Evolutionary conservation across 2,329 filamentous ascomycete genomes (phyloP), one percentile per base, ranked within the genome.

Genomic region (Penicillium fuscoglaucum): DNA sequence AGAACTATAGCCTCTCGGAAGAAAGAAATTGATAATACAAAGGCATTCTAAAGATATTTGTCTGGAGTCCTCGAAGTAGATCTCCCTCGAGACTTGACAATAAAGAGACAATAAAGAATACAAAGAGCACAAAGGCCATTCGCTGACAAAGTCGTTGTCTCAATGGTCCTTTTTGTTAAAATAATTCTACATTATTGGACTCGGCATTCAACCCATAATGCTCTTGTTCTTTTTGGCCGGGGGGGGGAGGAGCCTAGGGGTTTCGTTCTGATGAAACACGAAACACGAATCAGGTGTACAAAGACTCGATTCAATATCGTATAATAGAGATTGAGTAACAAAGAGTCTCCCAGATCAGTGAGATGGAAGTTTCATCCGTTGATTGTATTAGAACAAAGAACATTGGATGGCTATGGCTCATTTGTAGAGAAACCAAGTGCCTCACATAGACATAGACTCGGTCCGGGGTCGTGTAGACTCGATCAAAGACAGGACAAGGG

Each of bases 51-150:
- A 55, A 28, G 3, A 31, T 26, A 7, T 26, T 28, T 19, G 17
- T 50, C n/a, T 26, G 9, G 9, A 40, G n/a, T 1, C 8, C 24
- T 48, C 21, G 26, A 54, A 39, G n/a, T 8, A 2, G 12, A 40
- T 8, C 4, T 7, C n/a, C 17, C 46, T 53, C 51, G 41, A 54
- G 24, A 37, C 29, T 39, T 31, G 33, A 54, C 2, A 45, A 21
- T 17, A 35, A 28, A 35, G 13, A 10, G 33, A 54, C 2, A 45
- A 21, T 17, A 35, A 28, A 35, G 13, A 10, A 8, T n/a, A 51
- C 28, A 55, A 55, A 55, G 45, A 43, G 13, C 35, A 43, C 17
- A 55, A 51, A 43, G 28, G 45, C 13, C 10, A 44, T 33, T 43
- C 5, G n/a, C 28, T 5, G 13, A 28, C 29, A 51, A 44, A 21